Evolutionary conservation across 352 stramenopile species (phyloP), one percentile per base, ranked within the genome.

Genomic region (Globisporangium sylvaticum): DNA sequence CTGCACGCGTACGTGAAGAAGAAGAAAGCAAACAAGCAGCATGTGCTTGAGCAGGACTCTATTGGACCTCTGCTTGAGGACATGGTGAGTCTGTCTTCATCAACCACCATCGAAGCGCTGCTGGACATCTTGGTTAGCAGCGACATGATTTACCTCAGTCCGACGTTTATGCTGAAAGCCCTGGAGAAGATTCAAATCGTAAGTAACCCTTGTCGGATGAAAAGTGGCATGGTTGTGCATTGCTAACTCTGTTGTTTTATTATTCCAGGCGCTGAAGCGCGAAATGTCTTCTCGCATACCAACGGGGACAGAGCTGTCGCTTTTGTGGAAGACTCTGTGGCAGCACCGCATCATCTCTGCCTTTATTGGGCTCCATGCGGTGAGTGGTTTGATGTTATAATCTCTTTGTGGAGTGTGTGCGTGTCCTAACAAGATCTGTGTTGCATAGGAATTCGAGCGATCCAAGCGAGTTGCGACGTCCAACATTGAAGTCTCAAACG

Each of bases 1-100:
- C 74, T 95, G 15, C 84, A 90, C 61, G 75, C 81, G n/a, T 90
- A 83, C 42, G 83, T 85, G 24, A 91, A 89, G 68, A 87, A 87
- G 69, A 89, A 83, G 67, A 69, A 70, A 46, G 54, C 63, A 0
- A 71, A 88, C 53, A 54, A 67, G 2, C 58, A 62, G 1, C 72
- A 80, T 56, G 79, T 75, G 0, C 64, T 89, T 14, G 80, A 86
- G 37, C 77, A 89, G 68, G 81, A 89, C 53, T 68, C 68, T 29
- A 55, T 90, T 9, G 70, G 79, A 15, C 70, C 83, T 2, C 54
- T 94, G 15, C 67, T 95, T 37, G 81, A 84, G 29, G 81, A 91
- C 25, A 92, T 95, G 27, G 66, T 66, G n/a, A 81, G 68, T 52
- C 64, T 95, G 25, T 79, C 79, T 29, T 91, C 84, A 14, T 74